Percentiles rank a stretch among this genome's conserved stretches.
phyloP scores from a whole-genome alignment of 306 rosid species.

The Alnus glutinosa region DNA sequence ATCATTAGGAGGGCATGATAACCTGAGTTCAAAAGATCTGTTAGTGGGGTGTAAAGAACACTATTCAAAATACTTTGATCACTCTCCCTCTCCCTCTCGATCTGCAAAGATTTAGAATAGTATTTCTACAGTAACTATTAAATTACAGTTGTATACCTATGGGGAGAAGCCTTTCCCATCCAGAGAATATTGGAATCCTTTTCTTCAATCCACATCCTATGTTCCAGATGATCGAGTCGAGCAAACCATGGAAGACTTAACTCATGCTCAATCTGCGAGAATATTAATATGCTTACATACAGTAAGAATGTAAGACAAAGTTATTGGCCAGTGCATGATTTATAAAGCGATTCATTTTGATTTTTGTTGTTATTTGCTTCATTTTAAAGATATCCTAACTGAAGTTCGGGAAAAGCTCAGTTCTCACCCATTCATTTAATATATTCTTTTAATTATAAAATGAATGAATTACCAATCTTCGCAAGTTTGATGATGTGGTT shows the following conservation, averaged over 20 bases:
- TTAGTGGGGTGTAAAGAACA: background rate
- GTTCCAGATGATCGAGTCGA: slow-evolving; percentile 64
- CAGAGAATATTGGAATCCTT: slow-evolving; percentile 38
- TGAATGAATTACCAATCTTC: background rate
- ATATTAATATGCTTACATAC: background rate
- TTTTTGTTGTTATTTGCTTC: too few relatives aligned
- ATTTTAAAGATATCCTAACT: too few relatives aligned
- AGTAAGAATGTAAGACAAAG: background rate
- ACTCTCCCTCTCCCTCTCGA: too few relatives aligned
- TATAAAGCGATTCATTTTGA: too few relatives aligned
- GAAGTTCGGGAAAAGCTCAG: too few relatives aligned
- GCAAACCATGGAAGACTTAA: slow-evolving; percentile 53
- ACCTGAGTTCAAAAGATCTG: slow-evolving; percentile 21
- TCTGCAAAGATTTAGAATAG: background rate
- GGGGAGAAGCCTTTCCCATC: slow-evolving; percentile 42
- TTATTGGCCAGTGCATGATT: too few relatives aligned
- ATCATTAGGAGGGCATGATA: slow-evolving; percentile 25
- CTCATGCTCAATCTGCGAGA: slow-evolving; percentile 48
- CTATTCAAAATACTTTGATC: too few relatives aligned
- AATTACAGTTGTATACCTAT: slow-evolving; percentile 27
- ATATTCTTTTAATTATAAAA: background rate
- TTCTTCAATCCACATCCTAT: slow-evolving; percentile 54
- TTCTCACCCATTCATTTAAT: too few relatives aligned
- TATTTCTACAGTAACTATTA: background rate
- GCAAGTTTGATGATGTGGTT: background rate